Evolutionary conservation across 192 early-diverging fungal species (phyloP), one percentile per base, ranked within the genome.

Genomic region (Physocladia obscura): DNA sequence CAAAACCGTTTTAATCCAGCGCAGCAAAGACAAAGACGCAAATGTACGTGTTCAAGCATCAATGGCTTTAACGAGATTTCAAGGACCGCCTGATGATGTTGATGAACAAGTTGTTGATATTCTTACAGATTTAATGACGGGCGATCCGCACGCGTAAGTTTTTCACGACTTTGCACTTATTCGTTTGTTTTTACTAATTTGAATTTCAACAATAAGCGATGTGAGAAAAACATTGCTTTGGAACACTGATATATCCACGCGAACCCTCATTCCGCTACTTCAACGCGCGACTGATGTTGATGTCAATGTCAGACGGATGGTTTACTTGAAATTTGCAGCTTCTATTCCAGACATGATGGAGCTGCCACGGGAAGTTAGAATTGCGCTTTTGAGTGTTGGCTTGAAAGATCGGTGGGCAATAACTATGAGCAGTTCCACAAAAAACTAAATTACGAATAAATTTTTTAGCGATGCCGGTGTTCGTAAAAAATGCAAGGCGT

Each of bases 201-300:
- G 32, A 13, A 5, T 32, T 55, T 57, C 47, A 5, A 60, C 49
- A 27, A 13, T 22, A 22, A 72, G 70, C 34, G 58, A 61, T 24
- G 70, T 72, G 17, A 44, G 70, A 17, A 72, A 72, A 55, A 55
- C 47, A 15, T 22, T 72, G 5, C 26, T 72, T 2, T 56, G 57
- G 70, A 72, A 72, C 39, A 62, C 39, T 13, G 70, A 72, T 19
- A 21, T 72, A 26, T 22, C 70, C 15, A 6, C 57, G 6, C 31
- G 17, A 47, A 44, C 70, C 4, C 36, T 63, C 2, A 21, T 56
- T 19, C 51, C 70, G 32, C 47, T 72, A 15, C 50, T 72, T n/a
- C 59, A 56, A 31, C 70, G 70, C 24, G 58, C 70, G 2, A 52
- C n/a, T 8, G 70, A 72, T 38, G 70, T 72, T 8, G 70, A 72